Evolutionary conservation across 371 early-diverging fungal species (phyloP), one percentile per base, ranked within the genome.

Genomic region (Lichtheimia ornata): DNA sequence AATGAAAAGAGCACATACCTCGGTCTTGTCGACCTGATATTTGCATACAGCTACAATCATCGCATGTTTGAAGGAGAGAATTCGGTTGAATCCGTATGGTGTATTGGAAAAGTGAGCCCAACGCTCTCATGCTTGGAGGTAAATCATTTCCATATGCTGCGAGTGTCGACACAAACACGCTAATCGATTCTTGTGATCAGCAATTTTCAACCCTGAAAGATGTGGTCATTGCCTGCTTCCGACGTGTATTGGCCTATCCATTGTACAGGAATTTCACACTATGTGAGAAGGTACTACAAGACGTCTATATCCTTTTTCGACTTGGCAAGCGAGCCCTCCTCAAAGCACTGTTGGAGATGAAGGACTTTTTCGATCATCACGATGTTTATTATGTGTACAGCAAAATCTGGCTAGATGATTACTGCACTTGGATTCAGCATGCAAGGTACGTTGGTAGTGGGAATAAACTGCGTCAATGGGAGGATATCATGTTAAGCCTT

Each of bases 361-460:
- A 94, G 66, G 73, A 85, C 13, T 52, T 94, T 27, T 84, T 97
- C 69, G 92, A 92, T 58, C 87, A 88, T 63, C 92, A 97, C 62
- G 97, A 97, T 60, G 73, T 88, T 0, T 90, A 90, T 66, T 95
- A 94, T 64, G 73, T 94, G 4, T 90, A 96, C 60, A 86, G 91
- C 70, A 88, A 94, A 71, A 74, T 95, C 7, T 94, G 79, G 69
- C 52, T 97, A n/a, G 94, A 95, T 67, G 97, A 98, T 68, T 98
- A 97, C 68, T 95, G 96, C 72, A 83, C 92, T n/a, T 97, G 98
- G 98, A 78, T 95, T n/a, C 96, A 96, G 64, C 85, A 82, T 41
- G 70, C 90, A 50, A 83, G 70, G 84, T 79, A 76, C 66, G 43
- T 41, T 35, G 14, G 49, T 50, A 15, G 30, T 54, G 42, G 62